Evolutionary conservation across 2,329 filamentous ascomycete genomes (phyloP).

Genomic region (Fusarium liriodendri): DNA sequence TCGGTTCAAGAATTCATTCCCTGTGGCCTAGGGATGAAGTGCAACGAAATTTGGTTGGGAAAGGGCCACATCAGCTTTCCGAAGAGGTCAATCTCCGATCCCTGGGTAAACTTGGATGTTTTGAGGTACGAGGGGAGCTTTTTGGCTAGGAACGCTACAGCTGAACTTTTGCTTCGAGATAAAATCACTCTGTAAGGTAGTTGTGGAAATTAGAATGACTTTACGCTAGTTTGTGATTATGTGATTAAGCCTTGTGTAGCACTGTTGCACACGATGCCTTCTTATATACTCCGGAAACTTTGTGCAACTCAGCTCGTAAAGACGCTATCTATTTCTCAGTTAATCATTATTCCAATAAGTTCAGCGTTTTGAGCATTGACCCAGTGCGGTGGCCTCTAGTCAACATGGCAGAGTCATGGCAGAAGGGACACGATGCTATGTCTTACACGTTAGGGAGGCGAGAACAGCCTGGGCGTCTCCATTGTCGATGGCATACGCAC

Average conservation of each 20-base stretch:
- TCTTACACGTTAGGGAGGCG: background rate
- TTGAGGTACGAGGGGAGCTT: slow-evolving; percentile 20
- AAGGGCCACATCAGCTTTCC: slow-evolving; percentile 11
- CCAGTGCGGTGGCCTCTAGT: background rate
- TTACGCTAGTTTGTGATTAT: background rate
- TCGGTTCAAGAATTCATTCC: slow-evolving; percentile 10
- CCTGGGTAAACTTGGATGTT: slow-evolving; percentile 16
- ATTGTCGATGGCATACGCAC: background rate
- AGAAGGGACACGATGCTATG: background rate
- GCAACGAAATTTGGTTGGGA: background rate
- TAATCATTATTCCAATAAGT: too few species aligned
- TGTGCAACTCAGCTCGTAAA: background rate
- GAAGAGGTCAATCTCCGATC: slow-evolving; percentile 8
- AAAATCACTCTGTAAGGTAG: background rate
- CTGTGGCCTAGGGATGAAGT: background rate
- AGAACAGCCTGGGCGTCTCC: background rate
- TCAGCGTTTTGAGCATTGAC: background rate
- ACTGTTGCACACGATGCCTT: background rate
- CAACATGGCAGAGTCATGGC: background rate
- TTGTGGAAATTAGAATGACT: background rate
- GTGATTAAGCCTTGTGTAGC: background rate
- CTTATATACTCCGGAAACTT: background rate
- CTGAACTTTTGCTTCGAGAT: slow-evolving; percentile 9
- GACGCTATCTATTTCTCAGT: background rate
- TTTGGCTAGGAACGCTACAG: slow-evolving; percentile 12